phyloP scores from a whole-genome alignment of 192 early-diverging fungal genomes.

The Backusella luteola region DNA sequence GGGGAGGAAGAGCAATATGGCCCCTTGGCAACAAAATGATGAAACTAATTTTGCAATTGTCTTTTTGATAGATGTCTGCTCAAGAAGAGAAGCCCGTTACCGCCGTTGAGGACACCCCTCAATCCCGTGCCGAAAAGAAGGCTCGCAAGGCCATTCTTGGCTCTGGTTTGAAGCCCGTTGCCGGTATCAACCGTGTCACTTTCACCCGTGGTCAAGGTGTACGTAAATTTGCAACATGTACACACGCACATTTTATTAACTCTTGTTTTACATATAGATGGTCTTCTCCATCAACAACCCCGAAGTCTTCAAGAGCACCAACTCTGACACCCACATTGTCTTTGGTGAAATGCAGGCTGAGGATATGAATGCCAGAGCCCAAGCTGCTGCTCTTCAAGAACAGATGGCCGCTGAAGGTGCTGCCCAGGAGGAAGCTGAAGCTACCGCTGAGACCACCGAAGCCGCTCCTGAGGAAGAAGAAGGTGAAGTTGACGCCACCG shows the following conservation, averaged over 20 bases:
- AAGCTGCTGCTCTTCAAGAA: conserved; percentile 64
- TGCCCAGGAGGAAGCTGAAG: conserved; percentile 40
- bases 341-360: conserved; percentile 94
- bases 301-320: conserved; percentile 91
- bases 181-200: conserved; percentile 87
- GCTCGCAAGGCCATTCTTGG: conserved; percentile 95
- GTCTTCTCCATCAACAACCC: conserved; percentile 89
- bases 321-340: conserved; percentile 94
- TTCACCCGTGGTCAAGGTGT: conserved; percentile 75
- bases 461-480: conserved; percentile 51
- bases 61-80: conserved; percentile 12
- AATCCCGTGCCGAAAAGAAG: conserved; percentile 92
- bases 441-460: conserved; percentile 49
- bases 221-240: background rate
- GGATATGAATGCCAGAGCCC: conserved; percentile 78
- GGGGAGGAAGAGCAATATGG: background rate
- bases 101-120: conserved; percentile 32
- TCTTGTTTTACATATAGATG: conserved; percentile 19
- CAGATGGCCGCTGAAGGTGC: conserved; percentile 57
- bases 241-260: too few relatives aligned
- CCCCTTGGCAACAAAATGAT: background rate
- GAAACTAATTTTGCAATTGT: background rate
- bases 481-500: conserved; percentile 78
- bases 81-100: conserved; percentile 5
- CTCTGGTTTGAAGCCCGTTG: conserved; percentile 85